Conservation (phyloP, 345 rosid genomes). For the Corchorus olitorius region DNA sequence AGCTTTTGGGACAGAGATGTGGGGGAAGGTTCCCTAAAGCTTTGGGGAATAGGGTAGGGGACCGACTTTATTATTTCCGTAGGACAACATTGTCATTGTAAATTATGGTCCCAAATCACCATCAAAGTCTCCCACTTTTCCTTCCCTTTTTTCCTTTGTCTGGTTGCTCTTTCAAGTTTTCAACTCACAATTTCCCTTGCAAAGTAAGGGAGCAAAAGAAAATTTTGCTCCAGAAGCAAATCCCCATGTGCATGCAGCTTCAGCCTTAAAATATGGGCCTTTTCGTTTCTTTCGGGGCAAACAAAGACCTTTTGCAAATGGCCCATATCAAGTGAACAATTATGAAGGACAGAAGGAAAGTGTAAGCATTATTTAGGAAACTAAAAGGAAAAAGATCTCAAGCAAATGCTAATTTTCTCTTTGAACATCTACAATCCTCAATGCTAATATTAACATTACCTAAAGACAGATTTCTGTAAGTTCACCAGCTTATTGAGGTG, state of each 20-base stretch:
- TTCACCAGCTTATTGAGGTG: constrained; percentile 3
- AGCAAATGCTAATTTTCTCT: neutral
- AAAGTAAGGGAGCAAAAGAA: neutral
- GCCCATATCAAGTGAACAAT: neutral
- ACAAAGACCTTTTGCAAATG: neutral
- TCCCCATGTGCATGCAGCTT: neutral
- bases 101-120: constrained; percentile 5
- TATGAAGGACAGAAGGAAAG: neutral
- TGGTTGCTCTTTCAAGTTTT: neutral
- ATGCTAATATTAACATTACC: neutral
- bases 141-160: neutral
- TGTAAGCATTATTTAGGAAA: neutral
- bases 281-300: neutral
- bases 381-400: too few species aligned
- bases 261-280: neutral
- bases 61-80: neutral
- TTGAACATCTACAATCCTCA: neutral
- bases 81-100: constrained; percentile 2
- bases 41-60: neutral
- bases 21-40: neutral
- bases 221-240: neutral
- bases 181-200: neutral
- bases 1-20: neutral
- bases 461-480: neutral
- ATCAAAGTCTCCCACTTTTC: neutral